Evolutionary conservation across 2,329 filamentous ascomycete species (phyloP), one percentile per base, ranked within the genome.

Genomic region (Macrophomina phaseolina): DNA sequence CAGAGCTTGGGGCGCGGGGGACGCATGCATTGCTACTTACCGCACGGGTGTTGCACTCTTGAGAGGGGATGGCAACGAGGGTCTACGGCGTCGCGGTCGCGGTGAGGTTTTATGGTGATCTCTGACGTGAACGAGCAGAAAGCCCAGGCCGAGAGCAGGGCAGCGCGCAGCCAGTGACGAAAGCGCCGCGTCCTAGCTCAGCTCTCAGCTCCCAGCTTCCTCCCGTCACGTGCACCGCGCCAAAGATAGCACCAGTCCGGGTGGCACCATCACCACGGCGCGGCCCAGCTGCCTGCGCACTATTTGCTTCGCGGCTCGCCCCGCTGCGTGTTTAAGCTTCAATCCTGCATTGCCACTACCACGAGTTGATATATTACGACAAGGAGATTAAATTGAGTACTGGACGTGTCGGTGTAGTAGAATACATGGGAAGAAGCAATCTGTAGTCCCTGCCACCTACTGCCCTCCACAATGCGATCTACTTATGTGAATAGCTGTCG

Each of bases 371-470:
- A 60, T 46, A 32, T 60, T 67, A 55, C 51, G 65, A 63, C 58
- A 67, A 79, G 68, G 77, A 79, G 76, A 79, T 68, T 70, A 71
- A 67, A 66, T 78, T 78, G 71, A 71, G 75, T 77, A 75, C 73
- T 77, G 58, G 65, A 67, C 58, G 56, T 67, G 65, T 67, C 69
- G 77, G 58, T 66, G 76, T 79, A 62, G 58, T 62, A 79, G 73
- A 78, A 77, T 79, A 79, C 77, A 79, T 73, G 73, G 74, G 74
- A 74, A 71, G 73, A 77, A 77, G 72, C 74, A 72, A 71, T 71
- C 71, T 72, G 70, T 70, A 67, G 63, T 72, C 70, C 75, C 68
- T 67, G 65, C 73, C 73, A 70, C 72, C 67, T 71, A 60, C 68
- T 67, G 52, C 64, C 67, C 65, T 69, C 68, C 67, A 67, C 68